Conservation (phyloP, 1,139 yeast genomes). For the Debaryomyces subglobosus region DNA sequence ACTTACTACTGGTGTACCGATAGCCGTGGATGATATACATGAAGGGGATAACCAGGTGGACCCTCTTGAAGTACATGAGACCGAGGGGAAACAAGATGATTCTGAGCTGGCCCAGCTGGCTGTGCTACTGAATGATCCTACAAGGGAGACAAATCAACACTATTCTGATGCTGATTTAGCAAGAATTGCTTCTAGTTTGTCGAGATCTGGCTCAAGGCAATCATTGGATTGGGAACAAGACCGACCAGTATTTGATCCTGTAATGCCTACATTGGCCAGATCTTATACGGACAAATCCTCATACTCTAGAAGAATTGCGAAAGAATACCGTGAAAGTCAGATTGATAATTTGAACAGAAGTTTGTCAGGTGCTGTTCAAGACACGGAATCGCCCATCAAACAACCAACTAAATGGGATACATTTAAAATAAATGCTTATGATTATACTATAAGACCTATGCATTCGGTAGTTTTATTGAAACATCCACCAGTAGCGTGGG, state of each 20-base stretch:
- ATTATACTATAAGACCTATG: slow-evolving; percentile 48
- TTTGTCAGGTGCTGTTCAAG: slow-evolving; percentile 13
- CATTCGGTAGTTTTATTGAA: slow-evolving; percentile 55
- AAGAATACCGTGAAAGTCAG: slow-evolving; percentile 26
- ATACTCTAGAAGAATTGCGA: slow-evolving; percentile 33
- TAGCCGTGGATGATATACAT: neutral
- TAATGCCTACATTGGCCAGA: slow-evolving; percentile 42
- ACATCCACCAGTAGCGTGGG: slow-evolving; percentile 75
- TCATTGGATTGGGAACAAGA: slow-evolving; percentile 21
- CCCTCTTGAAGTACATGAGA: too few species aligned
- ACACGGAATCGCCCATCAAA: slow-evolving; percentile 6
- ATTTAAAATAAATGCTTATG: slow-evolving; percentile 34
- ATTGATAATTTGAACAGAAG: slow-evolving; percentile 20
- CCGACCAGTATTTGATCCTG: slow-evolving; percentile 37
- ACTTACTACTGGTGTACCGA: neutral
- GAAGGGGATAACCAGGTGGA: neutral
- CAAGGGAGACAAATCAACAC: neutral
- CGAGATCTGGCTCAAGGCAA: slow-evolving; percentile 13
- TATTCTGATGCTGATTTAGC: slow-evolving; percentile 19
- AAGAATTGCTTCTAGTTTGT: slow-evolving; percentile 24
- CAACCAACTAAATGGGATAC: slow-evolving; percentile 20
- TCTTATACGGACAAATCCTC: slow-evolving; percentile 38
- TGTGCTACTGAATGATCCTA: slow-evolving; percentile 1
- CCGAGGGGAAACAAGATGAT: neutral
- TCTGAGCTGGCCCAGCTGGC: neutral